Evolutionary conservation across 2,329 filamentous ascomycete species (phyloP), one percentile per base, ranked within the genome.

Genomic region (Onygenales sp.): DNA sequence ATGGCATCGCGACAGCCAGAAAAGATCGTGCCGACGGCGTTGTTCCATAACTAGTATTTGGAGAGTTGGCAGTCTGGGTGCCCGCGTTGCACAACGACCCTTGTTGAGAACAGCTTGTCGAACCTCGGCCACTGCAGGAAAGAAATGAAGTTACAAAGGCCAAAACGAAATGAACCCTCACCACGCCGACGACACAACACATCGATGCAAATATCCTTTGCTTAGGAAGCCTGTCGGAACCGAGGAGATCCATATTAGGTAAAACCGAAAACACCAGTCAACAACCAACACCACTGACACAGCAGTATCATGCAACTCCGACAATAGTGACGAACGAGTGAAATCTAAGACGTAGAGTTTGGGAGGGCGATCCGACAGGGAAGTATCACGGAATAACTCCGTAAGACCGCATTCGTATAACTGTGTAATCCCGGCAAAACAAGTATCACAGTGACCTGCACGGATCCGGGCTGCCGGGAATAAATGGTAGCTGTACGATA

Each of bases 371-470:
- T n/a, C 21, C 21, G 4, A 27, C 21, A 27, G 21, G 4, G 21
- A 27, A 27, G 21, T 27, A 27, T 27, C 21, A 27, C 21, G 21
- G 21, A 27, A 27, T 27, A 27, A 27, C 21, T 27, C 21, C 21
- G 21, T 27, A 27, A 4, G 4, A 27, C 21, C 21, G 21, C 21
- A 27, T 27, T 27, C 21, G 21, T 27, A 27, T 27, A 27, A 27
- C 21, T 39, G 36, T 39, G 36, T 39, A 39, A 39, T 39, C 36
- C 13, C 9, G 36, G 36, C 42, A 44, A 44, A 44, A 17, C 42
- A 44, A 27, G 45, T 52, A 40, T 49, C 49, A 52, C 53, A 50
- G 52, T 42, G 44, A 46, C 51, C 54, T 37, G 52, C 49, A 54
- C 49, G 48, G 45, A 45, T 49, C 52, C 14, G 51, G 42, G 37